Evolutionary conservation across 768 basidiomycete species (phyloP), one percentile per base, ranked within the genome.

Genomic region (Russula sp.): DNA sequence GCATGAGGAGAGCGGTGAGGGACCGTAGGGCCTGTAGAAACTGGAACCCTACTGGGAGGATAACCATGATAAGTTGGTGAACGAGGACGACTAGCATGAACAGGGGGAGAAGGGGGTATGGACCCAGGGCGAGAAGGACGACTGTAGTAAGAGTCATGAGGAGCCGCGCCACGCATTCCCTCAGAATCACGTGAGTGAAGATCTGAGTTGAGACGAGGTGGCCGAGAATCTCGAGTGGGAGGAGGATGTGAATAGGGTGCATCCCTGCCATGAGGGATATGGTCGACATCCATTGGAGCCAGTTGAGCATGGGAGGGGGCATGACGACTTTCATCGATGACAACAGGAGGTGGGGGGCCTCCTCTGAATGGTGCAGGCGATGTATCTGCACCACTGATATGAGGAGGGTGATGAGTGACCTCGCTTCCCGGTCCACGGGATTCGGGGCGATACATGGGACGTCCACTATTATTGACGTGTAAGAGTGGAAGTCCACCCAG

Each of bases 351-450:
- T 0, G 90, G 90, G 3, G 88, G 87, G 2, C 89, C 88, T 38
- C 90, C 90, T 64, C 90, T 76, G 77, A 91, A 93, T 13, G 90
- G 90, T 18, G 83, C 82, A 0, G 88, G 86, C 1, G 83, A 83
- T 10, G 79, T 77, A n/a, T 80, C 79, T 47, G 74, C 70, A 18
- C 74, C 72, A 49, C 76, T 72, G 1, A 77, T 58, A 18, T 84
- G 80, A 1, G 87, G 85, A 8, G 83, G 82, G 3, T 87, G 85
- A 3, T 88, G 77, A 3, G 82, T 73, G 16, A 77, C 71, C 1
- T 72, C 73, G 7, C 67, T 70, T 0, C 70, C 66, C 0, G 84
- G 82, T 3, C 87, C 87, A 10, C 86, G 75, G 1, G 87, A 87
- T 59, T 90, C 87, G 0, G 86, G 71, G 54, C 86, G 78, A 74